A percentile compares a stretch with the other conserved stretches of the same genome.
Conservation (phyloP, 192 early-diverging fungal genomes). For the Umbelopsis sp. region DNA sequence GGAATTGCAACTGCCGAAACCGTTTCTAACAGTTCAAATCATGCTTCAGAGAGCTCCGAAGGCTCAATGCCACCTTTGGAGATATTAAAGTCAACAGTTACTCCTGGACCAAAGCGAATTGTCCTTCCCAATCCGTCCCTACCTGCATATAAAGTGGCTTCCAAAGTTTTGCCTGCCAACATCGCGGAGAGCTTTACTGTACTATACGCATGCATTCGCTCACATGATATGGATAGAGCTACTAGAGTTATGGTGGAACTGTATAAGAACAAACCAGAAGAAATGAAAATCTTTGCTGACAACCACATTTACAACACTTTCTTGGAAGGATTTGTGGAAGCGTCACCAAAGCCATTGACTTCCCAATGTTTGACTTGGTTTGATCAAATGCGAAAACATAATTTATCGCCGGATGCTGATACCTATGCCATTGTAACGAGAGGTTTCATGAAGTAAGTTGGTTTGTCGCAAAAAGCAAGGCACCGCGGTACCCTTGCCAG, state of each 20-base stretch:
- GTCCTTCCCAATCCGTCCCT: slow-evolving; percentile 35
- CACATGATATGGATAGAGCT: slow-evolving; percentile 74
- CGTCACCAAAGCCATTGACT: slow-evolving; percentile 49
- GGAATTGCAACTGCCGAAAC: slow-evolving; percentile 11
- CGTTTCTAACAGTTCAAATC: not conserved
- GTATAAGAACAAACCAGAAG: slow-evolving; percentile 62
- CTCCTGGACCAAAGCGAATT: slow-evolving; percentile 13
- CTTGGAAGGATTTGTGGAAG: slow-evolving; percentile 68
- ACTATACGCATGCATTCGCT: slow-evolving; percentile 77
- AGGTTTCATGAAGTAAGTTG: slow-evolving; percentile 61
- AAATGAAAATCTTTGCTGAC: slow-evolving; percentile 71
- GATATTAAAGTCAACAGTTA: not conserved
- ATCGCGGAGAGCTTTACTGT: slow-evolving; percentile 75
- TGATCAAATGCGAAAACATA: slow-evolving; percentile 57
- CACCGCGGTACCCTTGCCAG: slow-evolving; percentile 13
- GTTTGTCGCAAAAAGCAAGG: not conserved
- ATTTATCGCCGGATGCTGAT: slow-evolving; percentile 60
- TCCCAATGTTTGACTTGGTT: slow-evolving; percentile 73
- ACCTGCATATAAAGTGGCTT: slow-evolving; percentile 24
- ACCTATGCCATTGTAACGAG: slow-evolving; percentile 82
- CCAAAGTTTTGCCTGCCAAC: slow-evolving; percentile 26
- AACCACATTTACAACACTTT: slow-evolving; percentile 82
- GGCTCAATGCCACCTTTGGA: not conserved
- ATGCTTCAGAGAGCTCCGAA: not conserved
- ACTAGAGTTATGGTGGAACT: slow-evolving; percentile 68